A percentile compares a stretch with the other conserved stretches of the same genome.
Evolutionary conservation across 129 eudicot genomes (phyloP).

Genomic region (Tagetes erecta): DNA sequence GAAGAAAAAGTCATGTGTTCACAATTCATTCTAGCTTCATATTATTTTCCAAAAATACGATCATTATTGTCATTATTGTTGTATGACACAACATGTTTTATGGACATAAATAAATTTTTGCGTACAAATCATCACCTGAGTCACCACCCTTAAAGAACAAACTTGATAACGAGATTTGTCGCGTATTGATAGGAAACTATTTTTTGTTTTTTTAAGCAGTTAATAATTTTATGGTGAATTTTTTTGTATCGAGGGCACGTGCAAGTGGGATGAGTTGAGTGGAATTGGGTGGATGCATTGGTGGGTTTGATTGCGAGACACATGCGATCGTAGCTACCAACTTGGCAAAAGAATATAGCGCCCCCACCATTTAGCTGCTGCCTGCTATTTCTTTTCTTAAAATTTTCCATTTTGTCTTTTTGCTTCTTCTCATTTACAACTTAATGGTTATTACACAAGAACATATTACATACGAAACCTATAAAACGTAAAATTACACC

Average conservation of each 20-base stretch:
- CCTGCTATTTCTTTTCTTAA: not conserved
- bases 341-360: constrained; percentile 5
- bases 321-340: constrained; percentile 4
- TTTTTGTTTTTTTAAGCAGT: not conserved
- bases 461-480: no score
- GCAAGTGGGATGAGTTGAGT: constrained; percentile 5
- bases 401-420: not conserved
- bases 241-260: not conserved
- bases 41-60: not conserved
- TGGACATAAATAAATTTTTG: not conserved
- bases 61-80: not conserved
- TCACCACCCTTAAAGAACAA: not conserved
- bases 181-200: not conserved
- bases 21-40: no score
- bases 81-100: not conserved
- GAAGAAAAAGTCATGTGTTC: no score
- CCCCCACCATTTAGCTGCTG: not conserved
- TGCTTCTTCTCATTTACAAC: no score
- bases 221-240: not conserved
- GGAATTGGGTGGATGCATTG: not conserved
- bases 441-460: no score
- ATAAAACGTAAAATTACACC: no score
- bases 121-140: not conserved
- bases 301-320: constrained; percentile 17
- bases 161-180: not conserved